Evolutionary conservation across 805 yeast genomes (phyloP).

Genomic region (Lipomyces mesembrius): DNA sequence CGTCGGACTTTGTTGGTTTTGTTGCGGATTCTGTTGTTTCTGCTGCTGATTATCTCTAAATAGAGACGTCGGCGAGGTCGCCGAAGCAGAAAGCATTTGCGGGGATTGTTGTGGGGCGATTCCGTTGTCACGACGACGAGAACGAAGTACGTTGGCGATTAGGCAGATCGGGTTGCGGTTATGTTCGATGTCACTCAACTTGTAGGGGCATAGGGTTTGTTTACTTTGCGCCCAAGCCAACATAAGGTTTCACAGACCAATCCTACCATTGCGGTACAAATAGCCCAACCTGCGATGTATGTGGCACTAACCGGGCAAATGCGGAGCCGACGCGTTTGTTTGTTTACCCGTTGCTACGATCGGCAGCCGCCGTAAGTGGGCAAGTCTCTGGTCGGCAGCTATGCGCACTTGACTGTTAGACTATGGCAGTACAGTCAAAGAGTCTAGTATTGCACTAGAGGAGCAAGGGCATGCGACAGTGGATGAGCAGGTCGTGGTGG

Average conservation of each 20-base stretch:
- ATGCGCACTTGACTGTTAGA: neutral
- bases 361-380: neutral
- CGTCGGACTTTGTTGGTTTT: neutral
- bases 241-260: too few species aligned
- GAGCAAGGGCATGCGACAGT: neutral
- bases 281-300: neutral
- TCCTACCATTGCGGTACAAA: neutral
- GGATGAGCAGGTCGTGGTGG: neutral
- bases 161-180: neutral
- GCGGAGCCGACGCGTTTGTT: neutral
- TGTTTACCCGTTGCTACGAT: neutral
- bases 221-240: too few species aligned
- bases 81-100: conserved; percentile 9
- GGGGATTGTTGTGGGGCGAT: neutral
- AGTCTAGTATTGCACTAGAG: neutral
- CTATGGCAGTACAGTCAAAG: neutral
- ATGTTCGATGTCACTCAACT: neutral
- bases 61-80: neutral
- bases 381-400: neutral
- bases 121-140: neutral
- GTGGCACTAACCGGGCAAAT: neutral
- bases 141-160: neutral
- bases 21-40: neutral
- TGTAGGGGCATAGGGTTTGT: neutral
- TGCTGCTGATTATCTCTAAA: neutral